These are phyloP conservation scores for Leishmania arabica DNA, from an alignment of 208 protist species.

Conservation along the genomic window DNA sequence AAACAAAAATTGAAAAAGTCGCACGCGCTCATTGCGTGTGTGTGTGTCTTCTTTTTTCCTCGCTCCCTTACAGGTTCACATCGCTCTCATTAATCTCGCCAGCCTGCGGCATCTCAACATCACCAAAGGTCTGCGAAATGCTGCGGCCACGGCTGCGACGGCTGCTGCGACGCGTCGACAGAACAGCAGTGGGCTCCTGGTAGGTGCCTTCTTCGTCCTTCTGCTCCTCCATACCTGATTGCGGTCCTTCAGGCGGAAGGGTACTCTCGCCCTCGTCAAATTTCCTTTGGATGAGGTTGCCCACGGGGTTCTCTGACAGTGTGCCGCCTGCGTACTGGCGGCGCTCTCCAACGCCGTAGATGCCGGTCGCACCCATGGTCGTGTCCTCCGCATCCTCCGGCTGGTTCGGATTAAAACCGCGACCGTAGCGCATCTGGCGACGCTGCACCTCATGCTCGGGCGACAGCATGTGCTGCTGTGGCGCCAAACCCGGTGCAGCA, in stretches of 20 bases:
- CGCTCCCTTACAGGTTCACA: slow-evolving; percentile 30
- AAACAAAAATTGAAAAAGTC: not conserved
- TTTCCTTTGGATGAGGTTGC: slow-evolving; percentile 2
- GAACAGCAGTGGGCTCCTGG: slow-evolving; percentile 14
- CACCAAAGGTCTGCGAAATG: slow-evolving; percentile 38
- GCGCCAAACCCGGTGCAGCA: not conserved
- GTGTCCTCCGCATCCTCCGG: slow-evolving; percentile 21
- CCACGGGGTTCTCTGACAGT: not conserved
- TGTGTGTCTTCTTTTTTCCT: not conserved
- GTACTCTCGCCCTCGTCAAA: not conserved
- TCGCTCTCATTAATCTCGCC: slow-evolving; percentile 44
- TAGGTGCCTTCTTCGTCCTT: not conserved
- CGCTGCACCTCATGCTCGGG: slow-evolving; percentile 12
- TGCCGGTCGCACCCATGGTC: slow-evolving; percentile 21
- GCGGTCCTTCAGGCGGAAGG: too few species aligned
- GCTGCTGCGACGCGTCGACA: slow-evolving; percentile 30
- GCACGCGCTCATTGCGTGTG: too few species aligned
- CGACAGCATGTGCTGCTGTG: not conserved
- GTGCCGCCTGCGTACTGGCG: slow-evolving; percentile 27
- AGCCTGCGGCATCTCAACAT: slow-evolving; percentile 44
- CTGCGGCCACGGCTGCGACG: slow-evolving; percentile 30
- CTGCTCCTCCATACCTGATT: not conserved
- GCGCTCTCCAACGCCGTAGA: slow-evolving; percentile 26
- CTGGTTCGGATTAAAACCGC: slow-evolving; percentile 32
- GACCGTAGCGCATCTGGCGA: slow-evolving; percentile 18